A percentile compares a stretch with the other conserved stretches of the same genome.
These are phyloP conservation scores for Berberis vulgaris DNA, from an alignment of 164 flowering plant species.

Conservation along the genomic window DNA sequence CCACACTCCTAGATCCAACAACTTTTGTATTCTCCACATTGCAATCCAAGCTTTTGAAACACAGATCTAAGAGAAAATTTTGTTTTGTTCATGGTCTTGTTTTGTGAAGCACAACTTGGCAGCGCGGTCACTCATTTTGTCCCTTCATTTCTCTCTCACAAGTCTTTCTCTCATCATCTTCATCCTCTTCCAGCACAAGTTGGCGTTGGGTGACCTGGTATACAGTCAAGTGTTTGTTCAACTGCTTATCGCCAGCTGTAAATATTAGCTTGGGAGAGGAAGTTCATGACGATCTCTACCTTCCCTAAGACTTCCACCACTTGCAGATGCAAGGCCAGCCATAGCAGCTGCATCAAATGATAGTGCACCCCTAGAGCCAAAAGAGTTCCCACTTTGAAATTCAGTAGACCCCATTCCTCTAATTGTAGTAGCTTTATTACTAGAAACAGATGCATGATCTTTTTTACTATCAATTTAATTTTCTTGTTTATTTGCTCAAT, in stretches of 20 bases:
- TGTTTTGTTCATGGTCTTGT: no score
- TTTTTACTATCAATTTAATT: slow-evolving; percentile 37
- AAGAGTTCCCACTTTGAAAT: slow-evolving; percentile 47
- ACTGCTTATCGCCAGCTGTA: slow-evolving; percentile 82
- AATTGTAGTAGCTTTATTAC: slow-evolving; percentile 41
- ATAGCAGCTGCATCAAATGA: slow-evolving; percentile 98
- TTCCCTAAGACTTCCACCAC: slow-evolving; percentile 67
- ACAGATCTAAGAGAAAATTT: slow-evolving; percentile 6
- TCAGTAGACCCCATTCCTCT: slow-evolving; percentile 57
- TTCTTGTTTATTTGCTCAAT: no score
- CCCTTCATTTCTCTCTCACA: no score
- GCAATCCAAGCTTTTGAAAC: slow-evolving; percentile 64
- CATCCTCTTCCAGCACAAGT: slow-evolving; percentile 71
- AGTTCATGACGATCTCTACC: slow-evolving; percentile 79
- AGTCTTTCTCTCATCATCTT: slow-evolving; percentile 65
- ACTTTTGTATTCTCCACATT: slow-evolving; percentile 19
- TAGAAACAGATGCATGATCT: slow-evolving; percentile 60
- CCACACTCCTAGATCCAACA: slow-evolving; percentile 39
- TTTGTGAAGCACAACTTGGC: no score
- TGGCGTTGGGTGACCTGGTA: slow-evolving; percentile 92
- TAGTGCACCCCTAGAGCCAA: slow-evolving; percentile 81
- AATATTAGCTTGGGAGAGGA: slow-evolving; percentile 55
- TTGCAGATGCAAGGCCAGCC: slow-evolving; percentile 84
- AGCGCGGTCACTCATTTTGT: no score
- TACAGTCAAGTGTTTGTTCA: slow-evolving; percentile 75